These are phyloP conservation scores for Didymella glomerata DNA, from an alignment of 2,329 filamentous ascomycete species.

Conservation along the genomic window DNA sequence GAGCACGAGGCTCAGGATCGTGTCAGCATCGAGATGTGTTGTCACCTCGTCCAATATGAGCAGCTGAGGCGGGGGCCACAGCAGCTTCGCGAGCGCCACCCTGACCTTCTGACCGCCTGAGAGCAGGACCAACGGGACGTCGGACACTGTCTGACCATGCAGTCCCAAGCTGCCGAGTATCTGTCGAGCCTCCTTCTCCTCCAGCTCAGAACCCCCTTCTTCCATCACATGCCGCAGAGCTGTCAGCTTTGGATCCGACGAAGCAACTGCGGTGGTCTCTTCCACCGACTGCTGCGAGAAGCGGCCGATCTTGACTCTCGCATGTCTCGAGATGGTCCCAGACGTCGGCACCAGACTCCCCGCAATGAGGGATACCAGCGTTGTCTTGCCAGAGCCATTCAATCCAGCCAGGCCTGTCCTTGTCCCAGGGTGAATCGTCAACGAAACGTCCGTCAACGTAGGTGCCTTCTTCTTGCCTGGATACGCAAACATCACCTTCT, in stretches of 20 bases:
- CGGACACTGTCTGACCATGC: slow-evolving; percentile 73
- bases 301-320: slow-evolving; percentile 74
- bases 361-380: slow-evolving; percentile 72
- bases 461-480: slow-evolving; percentile 50
- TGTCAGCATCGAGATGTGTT: slow-evolving; percentile 85
- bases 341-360: slow-evolving; percentile 61
- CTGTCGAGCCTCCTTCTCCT: slow-evolving; percentile 73
- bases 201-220: slow-evolving; percentile 59
- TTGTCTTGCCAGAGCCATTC: slow-evolving; percentile 85
- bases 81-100: slow-evolving; percentile 72
- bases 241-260: slow-evolving; percentile 64
- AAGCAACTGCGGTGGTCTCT: slow-evolving; percentile 66
- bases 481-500: slow-evolving; percentile 74
- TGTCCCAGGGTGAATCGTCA: slow-evolving; percentile 77
- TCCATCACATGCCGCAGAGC: slow-evolving; percentile 70
- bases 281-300: slow-evolving; percentile 85
- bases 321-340: slow-evolving; percentile 71
- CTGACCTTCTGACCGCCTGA: slow-evolving; percentile 78
- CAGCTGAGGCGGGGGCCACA: slow-evolving; percentile 74
- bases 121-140: slow-evolving; percentile 75
- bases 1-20: slow-evolving; percentile 73
- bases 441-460: slow-evolving; percentile 68
- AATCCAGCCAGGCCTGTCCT: slow-evolving; percentile 78
- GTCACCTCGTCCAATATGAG: slow-evolving; percentile 83
- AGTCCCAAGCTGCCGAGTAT: slow-evolving; percentile 75